phyloP scores from a whole-genome alignment of 352 stramenopile genomes.

The Globisporangium rhizosaccharum region DNA sequence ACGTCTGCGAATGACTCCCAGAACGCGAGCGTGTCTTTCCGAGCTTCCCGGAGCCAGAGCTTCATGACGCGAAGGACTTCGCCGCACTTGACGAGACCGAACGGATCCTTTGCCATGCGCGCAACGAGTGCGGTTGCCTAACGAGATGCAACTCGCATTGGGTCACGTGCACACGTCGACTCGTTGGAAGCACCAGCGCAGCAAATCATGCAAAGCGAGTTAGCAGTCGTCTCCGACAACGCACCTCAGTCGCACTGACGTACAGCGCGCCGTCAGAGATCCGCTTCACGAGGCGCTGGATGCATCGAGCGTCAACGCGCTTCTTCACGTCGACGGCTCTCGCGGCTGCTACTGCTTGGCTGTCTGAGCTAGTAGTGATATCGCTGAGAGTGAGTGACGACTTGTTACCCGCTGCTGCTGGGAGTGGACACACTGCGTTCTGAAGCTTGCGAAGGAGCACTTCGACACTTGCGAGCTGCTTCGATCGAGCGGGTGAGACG shows the following conservation, averaged over 20 bases:
- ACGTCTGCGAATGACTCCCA: slow-evolving; percentile 31
- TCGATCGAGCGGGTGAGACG: not conserved
- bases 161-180: not conserved
- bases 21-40: slow-evolving; percentile 20
- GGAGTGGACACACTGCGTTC: slow-evolving; percentile 15
- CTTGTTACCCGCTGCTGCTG: slow-evolving; percentile 1
- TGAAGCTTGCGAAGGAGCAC: slow-evolving; percentile 29
- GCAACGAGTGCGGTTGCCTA: slow-evolving; percentile 31
- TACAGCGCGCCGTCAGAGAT: slow-evolving; percentile 37
- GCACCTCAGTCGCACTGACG: slow-evolving; percentile 27
- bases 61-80: slow-evolving; percentile 49
- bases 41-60: slow-evolving; percentile 24
- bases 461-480: slow-evolving; percentile 16
- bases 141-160: not conserved
- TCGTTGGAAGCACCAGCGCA: not conserved
- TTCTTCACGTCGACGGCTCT: slow-evolving; percentile 27
- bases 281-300: slow-evolving; percentile 31
- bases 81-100: slow-evolving; percentile 40
- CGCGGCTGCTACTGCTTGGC: not conserved
- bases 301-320: slow-evolving; percentile 28
- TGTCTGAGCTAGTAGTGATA: not conserved
- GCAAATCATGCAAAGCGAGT: not conserved
- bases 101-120: slow-evolving; percentile 30
- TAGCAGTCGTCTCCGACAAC: not conserved
- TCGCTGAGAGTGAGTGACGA: not conserved